Conservation (phyloP, 108 stramenopile species). For the Skeletonema tropicum region DNA sequence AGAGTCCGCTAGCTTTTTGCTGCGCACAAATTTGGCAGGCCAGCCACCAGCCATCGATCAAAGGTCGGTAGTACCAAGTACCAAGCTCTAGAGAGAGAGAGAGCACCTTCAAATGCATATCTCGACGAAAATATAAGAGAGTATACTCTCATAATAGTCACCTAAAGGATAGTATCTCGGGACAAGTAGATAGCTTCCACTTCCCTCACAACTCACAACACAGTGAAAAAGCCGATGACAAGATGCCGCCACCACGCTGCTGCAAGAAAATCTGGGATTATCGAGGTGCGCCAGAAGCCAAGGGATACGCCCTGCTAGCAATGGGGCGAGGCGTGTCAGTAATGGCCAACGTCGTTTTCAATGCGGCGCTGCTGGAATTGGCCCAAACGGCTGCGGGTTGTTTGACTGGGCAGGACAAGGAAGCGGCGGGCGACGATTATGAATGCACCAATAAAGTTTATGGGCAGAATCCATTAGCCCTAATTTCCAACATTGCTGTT, state of each 20-base stretch:
- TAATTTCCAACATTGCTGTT: slow-evolving; percentile 23
- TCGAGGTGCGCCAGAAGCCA: background rate
- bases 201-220: no score
- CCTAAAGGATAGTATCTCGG: no score
- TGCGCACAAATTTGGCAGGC: no score
- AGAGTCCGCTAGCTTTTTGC: no score
- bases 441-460: slow-evolving; percentile 25
- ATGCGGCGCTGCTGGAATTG: slow-evolving; percentile 27
- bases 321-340: slow-evolving; percentile 31
- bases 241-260: background rate
- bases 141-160: no score
- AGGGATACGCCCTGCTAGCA: slow-evolving; percentile 28
- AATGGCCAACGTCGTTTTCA: slow-evolving; percentile 35
- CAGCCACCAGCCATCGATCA: no score
- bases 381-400: slow-evolving; percentile 36
- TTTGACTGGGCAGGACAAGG: slow-evolving; percentile 13
- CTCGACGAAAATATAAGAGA: no score
- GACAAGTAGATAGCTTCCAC: no score
- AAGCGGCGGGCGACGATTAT: slow-evolving; percentile 3
- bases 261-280: background rate
- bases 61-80: no score
- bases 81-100: no score
- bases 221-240: no score
- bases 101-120: no score
- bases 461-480: slow-evolving; percentile 22